Conservation (phyloP, 345 rosid genomes). For the Lepidium aucheri region DNA sequence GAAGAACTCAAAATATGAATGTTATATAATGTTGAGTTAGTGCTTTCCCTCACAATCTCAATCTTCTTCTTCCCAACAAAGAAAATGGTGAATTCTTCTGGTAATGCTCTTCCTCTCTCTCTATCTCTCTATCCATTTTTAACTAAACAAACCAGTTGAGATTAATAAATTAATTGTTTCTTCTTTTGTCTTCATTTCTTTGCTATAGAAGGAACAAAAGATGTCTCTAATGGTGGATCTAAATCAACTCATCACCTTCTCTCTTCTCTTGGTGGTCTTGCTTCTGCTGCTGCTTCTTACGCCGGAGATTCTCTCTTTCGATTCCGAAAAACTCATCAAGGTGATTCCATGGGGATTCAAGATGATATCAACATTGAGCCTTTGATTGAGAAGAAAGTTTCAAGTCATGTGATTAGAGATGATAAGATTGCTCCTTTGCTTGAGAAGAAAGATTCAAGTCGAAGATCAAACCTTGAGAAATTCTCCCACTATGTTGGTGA, state of each 20-base stretch:
- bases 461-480: slow-evolving; percentile 51
- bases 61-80: neutral
- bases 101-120: slow-evolving; percentile 22
- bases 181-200: neutral
- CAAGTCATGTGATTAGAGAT: neutral
- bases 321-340: neutral
- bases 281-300: neutral
- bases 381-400: slow-evolving; percentile 12
- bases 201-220: slow-evolving; percentile 20
- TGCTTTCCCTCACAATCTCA: slow-evolving; percentile 19
- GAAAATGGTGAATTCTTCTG: slow-evolving; percentile 14
- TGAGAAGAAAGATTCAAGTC: slow-evolving; percentile 43
- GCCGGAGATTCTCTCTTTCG: slow-evolving; percentile 17
- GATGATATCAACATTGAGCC: slow-evolving; percentile 33
- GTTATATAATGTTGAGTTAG: slow-evolving; percentile 21
- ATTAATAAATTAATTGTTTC: neutral
- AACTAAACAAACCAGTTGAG: slow-evolving; percentile 8
- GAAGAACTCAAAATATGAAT: neutral
- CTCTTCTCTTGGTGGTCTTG: slow-evolving; percentile 23
- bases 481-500: slow-evolving; percentile 80
- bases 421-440: slow-evolving; percentile 37
- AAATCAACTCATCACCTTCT: slow-evolving; percentile 2
- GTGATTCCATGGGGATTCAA: neutral
- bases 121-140: neutral
- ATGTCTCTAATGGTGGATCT: slow-evolving; percentile 15